Percentiles rank a stretch among this genome's conserved stretches.
Conservation (phyloP, 2,329 filamentous ascomycete species). For the Diaporthe sp. region DNA sequence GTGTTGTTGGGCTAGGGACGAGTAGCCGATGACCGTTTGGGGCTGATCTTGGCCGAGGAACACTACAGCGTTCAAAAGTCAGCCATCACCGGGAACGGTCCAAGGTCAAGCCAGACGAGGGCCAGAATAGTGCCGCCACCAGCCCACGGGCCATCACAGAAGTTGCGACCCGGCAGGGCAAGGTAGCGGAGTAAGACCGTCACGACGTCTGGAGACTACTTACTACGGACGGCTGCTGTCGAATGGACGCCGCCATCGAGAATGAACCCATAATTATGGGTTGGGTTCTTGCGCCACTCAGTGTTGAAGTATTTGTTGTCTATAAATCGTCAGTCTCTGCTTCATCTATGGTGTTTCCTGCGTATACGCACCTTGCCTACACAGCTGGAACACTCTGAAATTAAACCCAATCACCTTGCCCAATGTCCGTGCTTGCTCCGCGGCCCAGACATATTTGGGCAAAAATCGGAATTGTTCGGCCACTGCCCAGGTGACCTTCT, state of each 20-base stretch:
- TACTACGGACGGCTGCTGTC: constrained; percentile 66
- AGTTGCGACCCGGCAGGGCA: not conserved
- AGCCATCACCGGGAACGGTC: not conserved
- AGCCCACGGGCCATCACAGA: not conserved
- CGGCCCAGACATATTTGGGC: constrained; percentile 65
- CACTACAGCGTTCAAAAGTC: constrained; percentile 44
- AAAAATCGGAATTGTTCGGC: constrained; percentile 79
- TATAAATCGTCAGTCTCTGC: constrained; percentile 3
- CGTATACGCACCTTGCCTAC: constrained; percentile 47
- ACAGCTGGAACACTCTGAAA: constrained; percentile 56
- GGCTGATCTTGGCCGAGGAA: constrained; percentile 64
- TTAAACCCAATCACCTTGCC: constrained; percentile 62
- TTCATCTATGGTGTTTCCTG: not conserved
- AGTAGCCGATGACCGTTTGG: constrained; percentile 64
- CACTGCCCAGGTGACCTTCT: constrained; percentile 62
- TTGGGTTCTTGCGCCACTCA: constrained; percentile 73
- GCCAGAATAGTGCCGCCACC: not conserved
- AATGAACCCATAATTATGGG: constrained; percentile 79
- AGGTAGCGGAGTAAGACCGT: not conserved
- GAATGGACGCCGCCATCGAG: constrained; percentile 81
- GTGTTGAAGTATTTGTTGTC: constrained; percentile 60
- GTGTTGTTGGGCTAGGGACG: constrained; percentile 63
- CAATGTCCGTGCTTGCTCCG: constrained; percentile 61
- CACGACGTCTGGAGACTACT: not conserved
- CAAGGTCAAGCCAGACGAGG: not conserved